Conservation (phyloP, 345 rosid genomes). For the Aquilaria sinensis region DNA sequence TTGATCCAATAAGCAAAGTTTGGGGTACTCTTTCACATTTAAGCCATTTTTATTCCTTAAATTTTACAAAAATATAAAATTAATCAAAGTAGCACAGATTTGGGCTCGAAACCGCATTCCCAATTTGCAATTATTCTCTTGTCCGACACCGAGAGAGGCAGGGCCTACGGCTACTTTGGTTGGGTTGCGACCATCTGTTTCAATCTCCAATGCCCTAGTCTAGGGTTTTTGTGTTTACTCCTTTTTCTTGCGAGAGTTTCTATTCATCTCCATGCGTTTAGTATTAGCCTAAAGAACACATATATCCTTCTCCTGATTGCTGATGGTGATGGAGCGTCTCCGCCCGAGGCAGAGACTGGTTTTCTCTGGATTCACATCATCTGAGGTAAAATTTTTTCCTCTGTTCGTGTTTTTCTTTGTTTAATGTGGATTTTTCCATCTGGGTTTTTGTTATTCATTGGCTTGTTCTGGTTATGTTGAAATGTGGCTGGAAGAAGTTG, state of each 20-base stretch:
- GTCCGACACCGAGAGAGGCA: too few species aligned
- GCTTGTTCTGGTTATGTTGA: neutral
- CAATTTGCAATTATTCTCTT: too few species aligned
- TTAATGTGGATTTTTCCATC: neutral
- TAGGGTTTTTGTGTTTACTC: neutral
- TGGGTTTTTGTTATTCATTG: constrained; percentile 4
- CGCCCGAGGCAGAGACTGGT: constrained; percentile 32
- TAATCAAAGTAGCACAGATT: too few species aligned
- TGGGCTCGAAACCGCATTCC: too few species aligned
- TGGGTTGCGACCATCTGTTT: neutral
- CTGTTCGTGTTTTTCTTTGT: neutral
- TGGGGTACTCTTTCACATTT: too few species aligned
- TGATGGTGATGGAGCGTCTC: constrained; percentile 35
- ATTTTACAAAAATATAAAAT: too few species aligned
- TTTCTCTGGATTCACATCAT: constrained; percentile 39
- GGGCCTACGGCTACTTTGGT: neutral
- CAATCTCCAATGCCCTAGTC: neutral
- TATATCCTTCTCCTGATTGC: neutral
- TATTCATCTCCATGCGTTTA: too few species aligned
- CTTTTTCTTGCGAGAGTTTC: too few species aligned
- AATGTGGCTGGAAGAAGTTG: neutral
- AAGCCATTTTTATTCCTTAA: too few species aligned
- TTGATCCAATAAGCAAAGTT: too few species aligned
- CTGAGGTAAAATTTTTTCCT: constrained; percentile 30
- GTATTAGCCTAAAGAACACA: too few species aligned